phyloP scores from a whole-genome alignment of 129 eudicot genomes.

The Helianthus tuberosus region DNA sequence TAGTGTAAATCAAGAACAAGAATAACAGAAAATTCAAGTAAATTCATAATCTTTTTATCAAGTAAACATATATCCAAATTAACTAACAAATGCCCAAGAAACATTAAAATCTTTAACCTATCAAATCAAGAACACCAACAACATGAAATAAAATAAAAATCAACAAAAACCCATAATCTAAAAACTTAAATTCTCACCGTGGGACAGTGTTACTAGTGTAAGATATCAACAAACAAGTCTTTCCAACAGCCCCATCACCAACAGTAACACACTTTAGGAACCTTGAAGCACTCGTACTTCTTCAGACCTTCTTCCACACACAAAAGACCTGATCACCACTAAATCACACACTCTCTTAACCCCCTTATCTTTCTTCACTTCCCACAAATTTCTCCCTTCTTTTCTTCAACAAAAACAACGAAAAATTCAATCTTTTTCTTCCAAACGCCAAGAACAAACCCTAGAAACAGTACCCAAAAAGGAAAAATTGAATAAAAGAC shows the following conservation, averaged over 20 bases:
- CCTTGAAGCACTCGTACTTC: slow-evolving; percentile 87
- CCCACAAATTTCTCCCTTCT: slow-evolving; percentile 20
- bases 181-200: slow-evolving; percentile 47
- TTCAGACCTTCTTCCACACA: slow-evolving; percentile 58
- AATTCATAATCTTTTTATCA: background rate
- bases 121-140: slow-evolving; percentile 6
- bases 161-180: background rate
- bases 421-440: background rate
- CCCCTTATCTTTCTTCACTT: slow-evolving; percentile 6
- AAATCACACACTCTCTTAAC: slow-evolving; percentile 1
- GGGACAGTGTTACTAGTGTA: slow-evolving; percentile 6
- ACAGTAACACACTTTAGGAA: background rate
- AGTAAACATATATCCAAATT: background rate
- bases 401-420: background rate
- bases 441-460: slow-evolving; percentile 37
- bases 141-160: slow-evolving; percentile 1
- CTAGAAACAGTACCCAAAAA: slow-evolving; percentile 22
- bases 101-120: background rate
- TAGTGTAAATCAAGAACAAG: too few species aligned
- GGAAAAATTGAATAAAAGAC: slow-evolving; percentile 14
- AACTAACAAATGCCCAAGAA: background rate
- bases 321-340: slow-evolving; percentile 61
- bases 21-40: too few species aligned
- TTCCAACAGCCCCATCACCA: too few species aligned
- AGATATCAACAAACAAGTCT: too few species aligned